phyloP scores from a whole-genome alignment of 1,284 basidiomycete species.

The Xerocomus minutiporus region DNA sequence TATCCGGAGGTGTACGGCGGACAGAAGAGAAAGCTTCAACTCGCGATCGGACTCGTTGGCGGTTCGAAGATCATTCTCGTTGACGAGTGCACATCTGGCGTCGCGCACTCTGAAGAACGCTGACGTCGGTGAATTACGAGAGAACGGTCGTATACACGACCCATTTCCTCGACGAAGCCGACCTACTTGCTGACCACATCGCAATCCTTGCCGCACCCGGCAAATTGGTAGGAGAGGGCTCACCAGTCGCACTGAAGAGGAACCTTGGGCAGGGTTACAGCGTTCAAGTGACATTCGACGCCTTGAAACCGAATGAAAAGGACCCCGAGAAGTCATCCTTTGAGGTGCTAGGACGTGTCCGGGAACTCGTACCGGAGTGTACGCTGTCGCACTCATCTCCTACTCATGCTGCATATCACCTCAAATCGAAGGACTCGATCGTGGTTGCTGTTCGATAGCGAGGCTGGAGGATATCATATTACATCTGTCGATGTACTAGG shows the following conservation, averaged over 20 bases:
- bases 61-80: constrained; percentile 72
- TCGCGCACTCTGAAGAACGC: constrained; percentile 70
- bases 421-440: constrained; percentile 53
- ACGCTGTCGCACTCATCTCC: constrained; percentile 40
- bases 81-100: constrained; percentile 78
- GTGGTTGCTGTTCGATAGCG: constrained; percentile 51
- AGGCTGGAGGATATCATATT: constrained; percentile 38
- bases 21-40: constrained; percentile 77
- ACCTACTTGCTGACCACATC: constrained; percentile 72
- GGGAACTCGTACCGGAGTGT: constrained; percentile 44
- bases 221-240: constrained; percentile 66
- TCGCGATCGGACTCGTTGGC: constrained; percentile 73
- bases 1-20: constrained; percentile 43
- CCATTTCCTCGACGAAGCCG: constrained; percentile 78
- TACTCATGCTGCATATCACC: constrained; percentile 45
- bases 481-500: constrained; percentile 62
- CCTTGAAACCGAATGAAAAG: constrained; percentile 15
- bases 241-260: constrained; percentile 70
- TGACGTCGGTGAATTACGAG: constrained; percentile 61
- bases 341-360: constrained; percentile 40
- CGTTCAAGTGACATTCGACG: constrained; percentile 48
- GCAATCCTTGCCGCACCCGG: constrained; percentile 74
- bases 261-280: constrained; percentile 70
- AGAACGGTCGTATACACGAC: constrained; percentile 68
- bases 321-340: constrained; percentile 13